Conservation (phyloP, 2,329 filamentous ascomycete genomes). For the Aspergillus carbonarius region DNA sequence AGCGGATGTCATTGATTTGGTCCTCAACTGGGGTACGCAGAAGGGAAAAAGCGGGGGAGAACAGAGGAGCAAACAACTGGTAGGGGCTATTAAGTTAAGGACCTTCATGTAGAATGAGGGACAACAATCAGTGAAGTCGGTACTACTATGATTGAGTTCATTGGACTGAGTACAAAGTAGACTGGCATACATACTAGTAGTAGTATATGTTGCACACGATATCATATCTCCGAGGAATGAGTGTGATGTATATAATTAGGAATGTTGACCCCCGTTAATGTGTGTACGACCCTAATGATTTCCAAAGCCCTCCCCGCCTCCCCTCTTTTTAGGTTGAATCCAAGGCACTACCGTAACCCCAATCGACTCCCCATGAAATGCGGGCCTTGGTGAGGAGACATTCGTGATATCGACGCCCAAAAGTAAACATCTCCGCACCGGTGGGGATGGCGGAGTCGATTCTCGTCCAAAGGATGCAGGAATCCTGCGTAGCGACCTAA, state of each 20-base stretch:
- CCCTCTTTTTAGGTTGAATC: neutral
- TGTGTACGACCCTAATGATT: neutral
- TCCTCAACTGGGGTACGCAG: neutral
- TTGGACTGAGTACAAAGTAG: neutral
- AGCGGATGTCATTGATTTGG: neutral
- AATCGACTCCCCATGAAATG: neutral
- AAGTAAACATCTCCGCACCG: conserved; percentile 22
- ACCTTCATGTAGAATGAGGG: neutral
- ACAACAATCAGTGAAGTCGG: neutral
- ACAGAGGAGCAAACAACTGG: neutral
- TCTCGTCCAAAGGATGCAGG: neutral
- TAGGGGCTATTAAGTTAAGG: too few relatives aligned
- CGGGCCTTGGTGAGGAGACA: conserved; percentile 9
- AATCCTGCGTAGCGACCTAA: neutral
- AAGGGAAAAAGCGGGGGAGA: neutral
- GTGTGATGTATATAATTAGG: neutral
- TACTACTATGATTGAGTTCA: neutral
- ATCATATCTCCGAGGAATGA: neutral
- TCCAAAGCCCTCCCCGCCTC: neutral
- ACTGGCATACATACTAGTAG: too few relatives aligned
- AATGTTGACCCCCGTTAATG: neutral
- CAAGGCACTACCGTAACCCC: neutral
- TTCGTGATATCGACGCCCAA: neutral
- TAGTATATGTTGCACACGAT: neutral
- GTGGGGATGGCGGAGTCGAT: conserved; percentile 17